A percentile compares a stretch with the other conserved stretches of the same genome.
These are phyloP conservation scores for Aristolochia contorta DNA, from an alignment of 164 flowering plant species.

Conservation along the genomic window DNA sequence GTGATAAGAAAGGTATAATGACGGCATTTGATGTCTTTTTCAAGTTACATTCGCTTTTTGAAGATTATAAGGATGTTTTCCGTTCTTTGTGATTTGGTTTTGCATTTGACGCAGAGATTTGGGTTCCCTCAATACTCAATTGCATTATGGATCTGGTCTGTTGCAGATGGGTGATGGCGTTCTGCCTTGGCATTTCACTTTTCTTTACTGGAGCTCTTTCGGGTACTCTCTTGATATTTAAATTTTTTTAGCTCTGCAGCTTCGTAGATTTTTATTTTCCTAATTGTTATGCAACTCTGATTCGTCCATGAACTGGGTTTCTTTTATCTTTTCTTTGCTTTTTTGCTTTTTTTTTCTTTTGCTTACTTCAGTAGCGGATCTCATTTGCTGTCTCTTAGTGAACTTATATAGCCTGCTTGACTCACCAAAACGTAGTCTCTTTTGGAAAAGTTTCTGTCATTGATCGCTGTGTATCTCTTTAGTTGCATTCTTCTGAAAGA, in stretches of 20 bases:
- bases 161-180: slow-evolving; percentile 41
- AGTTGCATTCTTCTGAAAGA: no score
- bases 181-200: slow-evolving; percentile 33
- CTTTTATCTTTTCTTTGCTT: no score
- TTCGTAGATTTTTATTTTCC: no score
- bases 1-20: slow-evolving; percentile 31
- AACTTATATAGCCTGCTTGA: no score
- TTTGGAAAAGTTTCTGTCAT: no score
- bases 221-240: slow-evolving; percentile 20
- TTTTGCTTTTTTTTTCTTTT: no score
- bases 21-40: slow-evolving; percentile 3
- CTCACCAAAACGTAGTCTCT: no score
- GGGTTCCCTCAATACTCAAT: slow-evolving; percentile 1
- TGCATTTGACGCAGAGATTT: slow-evolving; percentile 1
- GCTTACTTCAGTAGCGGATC: no score
- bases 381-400: no score
- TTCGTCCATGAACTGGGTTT: no score
- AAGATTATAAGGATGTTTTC: neutral
- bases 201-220: slow-evolving; percentile 28
- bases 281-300: no score
- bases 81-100: neutral
- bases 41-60: neutral
- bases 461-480: no score
- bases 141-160: slow-evolving; percentile 44
- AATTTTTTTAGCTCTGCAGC: neutral